phyloP scores from a whole-genome alignment of 139 green algal species.

The Astrephomene gubernaculifera region DNA sequence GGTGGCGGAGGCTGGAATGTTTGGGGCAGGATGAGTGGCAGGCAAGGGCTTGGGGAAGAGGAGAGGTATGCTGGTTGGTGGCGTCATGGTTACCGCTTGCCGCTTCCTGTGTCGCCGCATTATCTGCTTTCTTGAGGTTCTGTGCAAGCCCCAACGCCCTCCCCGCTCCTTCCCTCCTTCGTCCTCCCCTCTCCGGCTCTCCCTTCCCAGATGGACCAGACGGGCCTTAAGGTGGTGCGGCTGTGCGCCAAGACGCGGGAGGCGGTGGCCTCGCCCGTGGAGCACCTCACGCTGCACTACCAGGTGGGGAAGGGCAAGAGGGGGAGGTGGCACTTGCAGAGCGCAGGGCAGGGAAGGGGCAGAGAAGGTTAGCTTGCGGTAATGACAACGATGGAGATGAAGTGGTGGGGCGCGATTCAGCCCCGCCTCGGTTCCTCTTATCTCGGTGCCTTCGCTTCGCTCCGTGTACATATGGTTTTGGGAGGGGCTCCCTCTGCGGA shows the following conservation, averaged over 20 bases:
- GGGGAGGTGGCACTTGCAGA: too few relatives aligned
- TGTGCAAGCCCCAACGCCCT: not conserved
- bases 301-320: slow-evolving; percentile 62
- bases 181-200: not conserved
- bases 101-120: not conserved
- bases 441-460: too few relatives aligned
- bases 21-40: not conserved
- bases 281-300: slow-evolving; percentile 98
- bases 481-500: too few relatives aligned
- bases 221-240: slow-evolving; percentile 96
- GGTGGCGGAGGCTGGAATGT: too few relatives aligned
- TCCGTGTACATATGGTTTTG: too few relatives aligned
- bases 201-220: slow-evolving; percentile 70
- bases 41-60: not conserved
- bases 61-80: not conserved
- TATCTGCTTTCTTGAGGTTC: not conserved
- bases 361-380: too few relatives aligned
- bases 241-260: slow-evolving; percentile 93
- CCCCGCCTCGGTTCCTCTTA: too few relatives aligned
- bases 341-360: too few relatives aligned
- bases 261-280: slow-evolving; percentile 79
- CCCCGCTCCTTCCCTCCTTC: not conserved
- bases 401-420: too few relatives aligned
- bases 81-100: not conserved
- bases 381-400: too few relatives aligned